A percentile compares a stretch with the other conserved stretches of the same genome.
Evolutionary conservation across 352 stramenopile genomes (phyloP).

Genomic region (Phytophthora hybrid): DNA sequence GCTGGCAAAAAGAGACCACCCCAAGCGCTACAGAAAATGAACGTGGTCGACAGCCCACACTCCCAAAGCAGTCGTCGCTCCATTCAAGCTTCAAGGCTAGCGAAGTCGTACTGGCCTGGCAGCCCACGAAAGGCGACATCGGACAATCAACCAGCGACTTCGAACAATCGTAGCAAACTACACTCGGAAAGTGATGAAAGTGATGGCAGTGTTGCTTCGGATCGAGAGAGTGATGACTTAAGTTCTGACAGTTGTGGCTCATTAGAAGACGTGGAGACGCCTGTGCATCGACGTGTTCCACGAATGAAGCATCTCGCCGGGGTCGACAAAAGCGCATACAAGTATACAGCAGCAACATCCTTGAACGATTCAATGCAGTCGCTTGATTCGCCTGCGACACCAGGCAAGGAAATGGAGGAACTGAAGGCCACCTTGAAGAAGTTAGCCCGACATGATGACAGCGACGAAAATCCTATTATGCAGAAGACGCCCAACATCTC

Average conservation of each 20-base stretch:
- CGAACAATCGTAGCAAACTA: slow-evolving; percentile 18
- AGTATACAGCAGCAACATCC: neutral
- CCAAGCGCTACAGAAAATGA: neutral
- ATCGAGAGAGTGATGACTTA: slow-evolving; percentile 7
- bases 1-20: slow-evolving; percentile 3
- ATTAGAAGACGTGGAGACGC: slow-evolving; percentile 11
- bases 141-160: slow-evolving; percentile 12
- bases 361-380: slow-evolving; percentile 32
- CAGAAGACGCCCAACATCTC: slow-evolving; percentile 17
- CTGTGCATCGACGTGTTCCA: slow-evolving; percentile 10
- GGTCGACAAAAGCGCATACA: slow-evolving; percentile 9
- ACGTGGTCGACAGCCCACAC: neutral
- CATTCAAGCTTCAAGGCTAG: neutral
- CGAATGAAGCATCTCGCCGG: slow-evolving; percentile 1
- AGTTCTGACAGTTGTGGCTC: slow-evolving; percentile 18
- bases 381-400: slow-evolving; percentile 39
- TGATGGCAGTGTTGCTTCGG: slow-evolving; percentile 11
- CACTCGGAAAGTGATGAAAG: slow-evolving; percentile 29
- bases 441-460: slow-evolving; percentile 51
- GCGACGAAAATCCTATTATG: slow-evolving; percentile 7
- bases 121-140: slow-evolving; percentile 4
- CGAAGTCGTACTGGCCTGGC: neutral
- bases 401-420: slow-evolving; percentile 70
- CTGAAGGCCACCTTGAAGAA: slow-evolving; percentile 79
- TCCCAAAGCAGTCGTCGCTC: neutral